Evolutionary conservation across 805 yeast genomes (phyloP).

Genomic region (Ogataea ganodermae): DNA sequence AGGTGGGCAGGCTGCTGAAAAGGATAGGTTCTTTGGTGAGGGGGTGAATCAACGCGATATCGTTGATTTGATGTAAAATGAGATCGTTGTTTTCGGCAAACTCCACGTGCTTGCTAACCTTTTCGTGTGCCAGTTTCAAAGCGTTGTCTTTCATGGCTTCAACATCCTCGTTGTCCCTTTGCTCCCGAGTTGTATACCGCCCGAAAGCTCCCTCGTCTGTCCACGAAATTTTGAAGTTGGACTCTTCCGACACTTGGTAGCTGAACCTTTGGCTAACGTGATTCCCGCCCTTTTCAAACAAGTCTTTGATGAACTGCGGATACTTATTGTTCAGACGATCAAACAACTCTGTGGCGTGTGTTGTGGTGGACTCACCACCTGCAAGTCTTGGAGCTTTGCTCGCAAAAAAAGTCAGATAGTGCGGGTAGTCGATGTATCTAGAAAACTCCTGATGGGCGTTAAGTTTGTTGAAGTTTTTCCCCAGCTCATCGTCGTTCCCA

Average conservation of each 20-base stretch:
- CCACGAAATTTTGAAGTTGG: constrained; percentile 17
- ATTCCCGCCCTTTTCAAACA: constrained; percentile 17
- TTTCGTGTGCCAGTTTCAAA: constrained; percentile 8
- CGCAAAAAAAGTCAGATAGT: constrained; percentile 28
- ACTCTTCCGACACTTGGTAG: constrained; percentile 6
- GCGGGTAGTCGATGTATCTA: constrained; percentile 25
- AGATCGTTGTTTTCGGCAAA: constrained; percentile 15
- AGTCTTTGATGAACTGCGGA: constrained; percentile 27
- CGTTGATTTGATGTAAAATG: constrained; percentile 17
- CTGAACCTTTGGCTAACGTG: constrained; percentile 12
- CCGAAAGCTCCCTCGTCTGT: constrained; percentile 18
- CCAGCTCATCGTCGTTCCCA: constrained; percentile 16
- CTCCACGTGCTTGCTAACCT: constrained; percentile 13
- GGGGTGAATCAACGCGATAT: constrained; percentile 11
- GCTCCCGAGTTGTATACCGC: constrained; percentile 11
- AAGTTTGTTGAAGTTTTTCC: constrained; percentile 17
- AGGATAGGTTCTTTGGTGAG: constrained; percentile 19
- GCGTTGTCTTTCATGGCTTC: constrained; percentile 14
- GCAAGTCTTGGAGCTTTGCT: constrained; percentile 13
- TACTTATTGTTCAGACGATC: constrained; percentile 21
- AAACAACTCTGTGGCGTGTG: constrained; percentile 28
- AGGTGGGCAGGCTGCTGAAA: constrained; percentile 29
- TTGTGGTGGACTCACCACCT: constrained; percentile 29
- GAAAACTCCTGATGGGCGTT: constrained; percentile 31
- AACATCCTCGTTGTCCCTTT: constrained; percentile 1